These are phyloP conservation scores for Scutellaria baicalensis DNA, from an alignment of 257 asterid genomes.

Conservation along the genomic window DNA sequence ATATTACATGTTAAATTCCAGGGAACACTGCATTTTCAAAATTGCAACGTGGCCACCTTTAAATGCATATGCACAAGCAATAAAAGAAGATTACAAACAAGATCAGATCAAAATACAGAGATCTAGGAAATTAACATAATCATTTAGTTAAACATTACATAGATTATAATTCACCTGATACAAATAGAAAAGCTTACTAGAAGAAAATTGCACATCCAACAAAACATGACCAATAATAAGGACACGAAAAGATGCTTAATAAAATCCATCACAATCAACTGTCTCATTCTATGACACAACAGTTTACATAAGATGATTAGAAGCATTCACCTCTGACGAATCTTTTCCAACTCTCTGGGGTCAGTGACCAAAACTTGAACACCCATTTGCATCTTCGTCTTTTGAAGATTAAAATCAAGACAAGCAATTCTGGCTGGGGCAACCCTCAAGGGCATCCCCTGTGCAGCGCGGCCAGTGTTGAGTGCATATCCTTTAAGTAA, in stretches of 20 bases:
- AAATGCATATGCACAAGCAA: background rate
- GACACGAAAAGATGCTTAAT: background rate
- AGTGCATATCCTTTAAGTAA: conserved; percentile 86
- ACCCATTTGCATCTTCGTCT: conserved; percentile 96
- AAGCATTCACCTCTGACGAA: conserved; percentile 71
- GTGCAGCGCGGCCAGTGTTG: conserved; percentile 91
- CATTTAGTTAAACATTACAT: background rate
- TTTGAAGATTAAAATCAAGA: conserved; percentile 92
- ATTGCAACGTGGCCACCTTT: background rate
- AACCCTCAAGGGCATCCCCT: conserved; percentile 86
- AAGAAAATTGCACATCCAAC: background rate
- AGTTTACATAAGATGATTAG: background rate
- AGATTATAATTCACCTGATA: background rate
- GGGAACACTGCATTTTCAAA: background rate
- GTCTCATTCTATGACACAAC: background rate
- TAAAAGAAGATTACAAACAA: background rate
- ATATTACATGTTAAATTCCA: background rate
- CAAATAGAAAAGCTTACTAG: background rate
- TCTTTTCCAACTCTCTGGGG: conserved; percentile 93
- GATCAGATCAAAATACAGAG: background rate
- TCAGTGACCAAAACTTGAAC: conserved; percentile 86
- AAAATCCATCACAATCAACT: background rate
- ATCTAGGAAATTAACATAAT: background rate
- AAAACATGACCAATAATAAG: background rate
- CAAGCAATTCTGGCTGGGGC: conserved; percentile 87